Conservation (phyloP, 495 filamentous ascomycete genomes). For the Penicillium bovifimosum region DNA sequence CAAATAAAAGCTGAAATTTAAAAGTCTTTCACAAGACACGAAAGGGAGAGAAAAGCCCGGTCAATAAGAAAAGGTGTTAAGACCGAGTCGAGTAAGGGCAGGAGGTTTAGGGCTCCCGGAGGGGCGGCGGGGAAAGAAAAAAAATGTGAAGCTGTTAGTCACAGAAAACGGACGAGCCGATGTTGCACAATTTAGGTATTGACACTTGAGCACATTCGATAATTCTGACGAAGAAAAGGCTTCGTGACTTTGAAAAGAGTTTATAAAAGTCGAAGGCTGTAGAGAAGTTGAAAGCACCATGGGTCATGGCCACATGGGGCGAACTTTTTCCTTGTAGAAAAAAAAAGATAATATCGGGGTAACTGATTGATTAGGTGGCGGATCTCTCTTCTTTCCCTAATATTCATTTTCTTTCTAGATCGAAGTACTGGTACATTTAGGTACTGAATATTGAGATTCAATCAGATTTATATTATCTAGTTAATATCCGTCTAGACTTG, state of each 20-base stretch:
- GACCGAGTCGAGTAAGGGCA: slow-evolving; percentile 1
- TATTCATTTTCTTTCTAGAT: neutral
- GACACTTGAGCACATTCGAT: too few relatives aligned
- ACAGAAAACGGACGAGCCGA: slow-evolving; percentile 35
- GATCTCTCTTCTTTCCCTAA: neutral
- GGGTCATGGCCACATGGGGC: slow-evolving; percentile 13
- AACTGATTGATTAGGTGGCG: slow-evolving; percentile 4
- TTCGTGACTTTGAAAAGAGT: neutral
- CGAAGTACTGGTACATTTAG: too few relatives aligned
- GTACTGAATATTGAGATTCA: neutral
- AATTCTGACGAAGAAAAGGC: neutral
- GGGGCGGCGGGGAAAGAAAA: slow-evolving; percentile 4
- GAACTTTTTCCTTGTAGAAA: neutral
- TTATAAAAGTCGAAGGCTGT: slow-evolving; percentile 4
- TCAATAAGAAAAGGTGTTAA: slow-evolving; percentile 10
- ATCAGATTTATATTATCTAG: too few relatives aligned
- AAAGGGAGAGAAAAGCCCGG: slow-evolving; percentile 10
- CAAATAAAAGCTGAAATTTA: slow-evolving; percentile 21
- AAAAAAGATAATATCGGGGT: neutral
- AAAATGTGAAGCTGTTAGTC: slow-evolving; percentile 41
- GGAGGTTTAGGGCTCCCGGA: slow-evolving; percentile 13
- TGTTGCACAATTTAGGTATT: slow-evolving; percentile 16
- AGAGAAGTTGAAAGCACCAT: neutral
- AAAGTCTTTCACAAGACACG: slow-evolving; percentile 28
- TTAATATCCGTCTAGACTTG: too few relatives aligned